Evolutionary conservation across 768 basidiomycete genomes (phyloP).

Genomic region (Podaxis rugospora): DNA sequence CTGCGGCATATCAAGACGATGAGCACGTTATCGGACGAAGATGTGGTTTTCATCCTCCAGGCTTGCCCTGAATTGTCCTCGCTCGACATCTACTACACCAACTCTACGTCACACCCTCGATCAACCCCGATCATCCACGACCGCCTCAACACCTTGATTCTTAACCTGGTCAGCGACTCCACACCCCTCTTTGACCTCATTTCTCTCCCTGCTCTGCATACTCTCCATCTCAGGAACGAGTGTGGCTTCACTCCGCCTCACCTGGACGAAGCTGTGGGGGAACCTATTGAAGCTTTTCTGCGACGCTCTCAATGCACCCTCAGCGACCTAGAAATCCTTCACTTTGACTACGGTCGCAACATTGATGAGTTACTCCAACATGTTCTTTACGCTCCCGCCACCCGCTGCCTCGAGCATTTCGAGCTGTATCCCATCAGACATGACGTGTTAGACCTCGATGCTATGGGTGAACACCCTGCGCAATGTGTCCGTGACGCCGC

Average conservation of each 20-base stretch:
- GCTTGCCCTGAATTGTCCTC: neutral
- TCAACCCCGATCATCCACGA: neutral
- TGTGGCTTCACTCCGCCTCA: neutral
- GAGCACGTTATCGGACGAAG: neutral
- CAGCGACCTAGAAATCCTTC: neutral
- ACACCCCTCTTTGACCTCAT: neutral
- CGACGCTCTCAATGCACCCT: neutral
- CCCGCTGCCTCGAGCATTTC: neutral
- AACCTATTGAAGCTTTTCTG: neutral
- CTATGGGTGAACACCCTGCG: neutral
- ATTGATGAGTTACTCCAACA: neutral
- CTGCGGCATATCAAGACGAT: neutral
- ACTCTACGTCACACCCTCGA: neutral
- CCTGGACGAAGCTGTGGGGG: neutral
- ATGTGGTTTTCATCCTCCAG: constrained; percentile 3
- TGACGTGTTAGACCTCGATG: neutral
- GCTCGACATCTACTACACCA: neutral
- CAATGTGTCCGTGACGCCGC: neutral
- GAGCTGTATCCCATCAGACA: neutral
- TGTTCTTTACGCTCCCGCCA: neutral
- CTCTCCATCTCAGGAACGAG: neutral
- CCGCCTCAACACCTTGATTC: neutral
- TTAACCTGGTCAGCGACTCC: neutral
- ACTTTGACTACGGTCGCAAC: neutral
- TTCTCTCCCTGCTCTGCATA: neutral